These are phyloP conservation scores for Thermochaetoides thermophila DNA, from an alignment of 495 filamentous ascomycete genomes.

Conservation along the genomic window DNA sequence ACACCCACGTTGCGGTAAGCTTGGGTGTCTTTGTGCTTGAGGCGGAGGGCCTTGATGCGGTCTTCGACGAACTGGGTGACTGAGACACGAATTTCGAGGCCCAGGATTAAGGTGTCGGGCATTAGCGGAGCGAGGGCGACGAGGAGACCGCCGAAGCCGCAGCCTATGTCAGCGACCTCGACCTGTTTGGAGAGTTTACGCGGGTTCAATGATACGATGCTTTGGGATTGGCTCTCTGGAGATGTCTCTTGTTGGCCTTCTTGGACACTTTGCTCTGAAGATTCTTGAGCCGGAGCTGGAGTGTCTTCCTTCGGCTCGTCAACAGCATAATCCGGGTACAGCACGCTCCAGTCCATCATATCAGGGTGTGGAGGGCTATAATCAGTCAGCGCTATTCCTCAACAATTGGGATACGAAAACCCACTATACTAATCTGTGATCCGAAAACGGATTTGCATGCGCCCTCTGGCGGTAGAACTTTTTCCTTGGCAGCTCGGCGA, in stretches of 20 bases:
- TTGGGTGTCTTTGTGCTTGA: slow-evolving; percentile 41
- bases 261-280: too few species aligned
- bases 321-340: slow-evolving; percentile 58
- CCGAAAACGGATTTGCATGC: slow-evolving; percentile 95
- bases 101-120: slow-evolving; percentile 59
- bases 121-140: slow-evolving; percentile 70
- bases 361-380: slow-evolving; percentile 63
- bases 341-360: slow-evolving; percentile 78
- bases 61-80: slow-evolving; percentile 82
- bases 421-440: slow-evolving; percentile 80
- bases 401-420: background rate
- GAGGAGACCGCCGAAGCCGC: slow-evolving; percentile 84
- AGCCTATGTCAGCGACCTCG: slow-evolving; percentile 94
- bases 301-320: slow-evolving; percentile 4
- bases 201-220: too few species aligned
- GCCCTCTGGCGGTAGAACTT: slow-evolving; percentile 92
- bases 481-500: slow-evolving; percentile 56
- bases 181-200: slow-evolving; percentile 54
- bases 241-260: slow-evolving; percentile 21
- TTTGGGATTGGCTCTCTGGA: slow-evolving; percentile 14
- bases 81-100: slow-evolving; percentile 81
- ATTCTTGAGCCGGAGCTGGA: slow-evolving; percentile 2
- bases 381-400: background rate
- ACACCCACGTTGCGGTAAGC: slow-evolving; percentile 76
- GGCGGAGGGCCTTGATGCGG: slow-evolving; percentile 65